Conservation (phyloP, 2,329 filamentous ascomycete genomes). For the Daldinia sp. region DNA sequence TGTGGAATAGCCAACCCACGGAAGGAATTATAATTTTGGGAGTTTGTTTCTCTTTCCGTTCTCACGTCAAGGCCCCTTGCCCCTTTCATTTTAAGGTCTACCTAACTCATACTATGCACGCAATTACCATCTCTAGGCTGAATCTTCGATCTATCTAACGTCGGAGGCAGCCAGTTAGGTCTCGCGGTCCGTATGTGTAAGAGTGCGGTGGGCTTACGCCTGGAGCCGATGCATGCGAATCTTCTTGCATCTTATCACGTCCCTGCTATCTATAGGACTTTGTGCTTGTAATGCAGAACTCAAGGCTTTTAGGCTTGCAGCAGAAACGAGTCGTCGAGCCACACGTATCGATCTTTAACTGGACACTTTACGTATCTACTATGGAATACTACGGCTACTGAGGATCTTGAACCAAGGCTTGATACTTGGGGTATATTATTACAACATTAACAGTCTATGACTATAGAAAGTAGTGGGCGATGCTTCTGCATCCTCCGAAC, state of each 20-base stretch:
- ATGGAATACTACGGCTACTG: conserved; percentile 3
- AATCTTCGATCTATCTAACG: conserved; percentile 18
- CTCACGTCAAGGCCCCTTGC: conserved; percentile 13
- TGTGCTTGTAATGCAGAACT: conserved; percentile 8
- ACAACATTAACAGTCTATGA: background rate
- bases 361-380: conserved; percentile 6
- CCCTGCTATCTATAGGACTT: conserved; percentile 4
- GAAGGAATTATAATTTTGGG: conserved; percentile 27
- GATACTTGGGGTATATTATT: background rate
- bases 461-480: conserved; percentile 1
- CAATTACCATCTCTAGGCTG: conserved; percentile 15
- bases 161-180: conserved; percentile 15
- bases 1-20: conserved; percentile 19
- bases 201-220: conserved; percentile 17
- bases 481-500: background rate
- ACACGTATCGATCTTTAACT: conserved; percentile 8
- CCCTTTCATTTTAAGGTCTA: conserved; percentile 39
- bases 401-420: conserved; percentile 2
- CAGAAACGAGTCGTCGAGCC: conserved; percentile 12
- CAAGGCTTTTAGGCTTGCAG: conserved; percentile 14
- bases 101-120: background rate
- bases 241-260: conserved; percentile 17
- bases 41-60: conserved; percentile 30
- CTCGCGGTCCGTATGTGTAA: conserved; percentile 8
- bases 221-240: conserved; percentile 21